Base-by-base conservation (phyloP, 768 basidiomycete species). In the Daedalea quercina region DNA sequence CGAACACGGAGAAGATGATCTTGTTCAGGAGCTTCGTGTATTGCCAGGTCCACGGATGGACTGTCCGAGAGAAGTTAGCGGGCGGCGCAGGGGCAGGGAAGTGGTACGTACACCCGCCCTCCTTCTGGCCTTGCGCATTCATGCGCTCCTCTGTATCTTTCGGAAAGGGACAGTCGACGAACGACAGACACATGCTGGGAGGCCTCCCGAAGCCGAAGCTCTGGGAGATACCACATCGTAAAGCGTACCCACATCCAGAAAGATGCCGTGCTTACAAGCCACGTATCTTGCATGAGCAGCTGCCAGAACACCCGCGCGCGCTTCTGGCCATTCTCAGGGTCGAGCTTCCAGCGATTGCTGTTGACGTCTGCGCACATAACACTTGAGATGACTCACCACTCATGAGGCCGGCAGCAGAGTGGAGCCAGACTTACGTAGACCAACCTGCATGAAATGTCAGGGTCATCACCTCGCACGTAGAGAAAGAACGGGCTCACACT, bases 281-380 rank as follows among this genome's bases (percentile, higher is more conserved):
- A 80, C 0, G 82, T 81, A 59, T 88, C 87, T 25, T 78, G 62
- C 23, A 71, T 58, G 60, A 84, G 87, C n/a, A 87, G 63, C 45
- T 83, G 78, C 84, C 85, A 90, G 62, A 87, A 87, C 11, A 84
- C 67, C 20, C 71, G 71, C 50, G 72, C 76, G 17, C 86, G 78
- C 51, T 73, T 69, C 53, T 80, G 70, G 17, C 70, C 63, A 37
- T 71, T 64, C 20, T 67, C 65, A 24, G 74, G 70, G 17, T 74
- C 70, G 4, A 88, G 69, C 25, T 79, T 76, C 80, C 85, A 88
- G 24, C 81, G 73, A 6, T 72, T 68, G 47, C 80, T 75, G 52
- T 83, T 76, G 33, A 85, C 68, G 62, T 87, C 84, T 87, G 37
- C 1, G 9, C 44, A 8, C 15, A 23, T 19, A 17, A 22, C 28